Percentiles rank a stretch among this genome's conserved stretches.
Conservation (phyloP, 2,329 filamentous ascomycete species). For the Dothistroma pini region DNA sequence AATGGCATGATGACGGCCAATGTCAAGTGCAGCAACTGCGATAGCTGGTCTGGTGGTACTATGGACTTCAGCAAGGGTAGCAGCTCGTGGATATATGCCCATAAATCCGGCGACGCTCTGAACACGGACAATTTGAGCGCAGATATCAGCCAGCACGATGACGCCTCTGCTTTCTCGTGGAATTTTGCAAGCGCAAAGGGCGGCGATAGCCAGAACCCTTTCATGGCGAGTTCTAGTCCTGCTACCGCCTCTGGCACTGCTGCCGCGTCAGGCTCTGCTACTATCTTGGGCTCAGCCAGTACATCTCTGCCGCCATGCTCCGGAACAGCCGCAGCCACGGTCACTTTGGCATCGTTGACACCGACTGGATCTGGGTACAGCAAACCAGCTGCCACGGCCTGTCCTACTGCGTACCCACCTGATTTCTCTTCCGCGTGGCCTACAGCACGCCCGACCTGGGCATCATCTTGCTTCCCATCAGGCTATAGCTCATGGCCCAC, state of each 20-base stretch:
- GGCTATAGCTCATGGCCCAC: constrained; percentile 13
- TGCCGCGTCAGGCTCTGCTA: background rate
- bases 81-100: constrained; percentile 52
- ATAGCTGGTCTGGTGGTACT: constrained; percentile 50
- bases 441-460: constrained; percentile 16
- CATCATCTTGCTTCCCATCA: constrained; percentile 10
- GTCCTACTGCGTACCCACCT: constrained; percentile 17
- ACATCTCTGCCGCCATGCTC: constrained; percentile 1
- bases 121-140: constrained; percentile 45
- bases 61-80: constrained; percentile 47
- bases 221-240: constrained; percentile 25
- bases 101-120: constrained; percentile 45
- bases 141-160: constrained; percentile 45
- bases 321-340: constrained; percentile 1
- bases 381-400: background rate
- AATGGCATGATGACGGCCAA: constrained; percentile 55
- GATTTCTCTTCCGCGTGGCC: constrained; percentile 17
- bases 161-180: constrained; percentile 41
- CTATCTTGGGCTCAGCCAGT: background rate
- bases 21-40: constrained; percentile 53
- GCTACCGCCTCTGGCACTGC: constrained; percentile 8
- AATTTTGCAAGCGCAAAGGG: constrained; percentile 50
- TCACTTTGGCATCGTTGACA: constrained; percentile 16
- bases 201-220: constrained; percentile 45
- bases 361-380: constrained; percentile 1